Conservation (phyloP, 208 protist genomes). For the Endotrypanum monterogeii region DNA sequence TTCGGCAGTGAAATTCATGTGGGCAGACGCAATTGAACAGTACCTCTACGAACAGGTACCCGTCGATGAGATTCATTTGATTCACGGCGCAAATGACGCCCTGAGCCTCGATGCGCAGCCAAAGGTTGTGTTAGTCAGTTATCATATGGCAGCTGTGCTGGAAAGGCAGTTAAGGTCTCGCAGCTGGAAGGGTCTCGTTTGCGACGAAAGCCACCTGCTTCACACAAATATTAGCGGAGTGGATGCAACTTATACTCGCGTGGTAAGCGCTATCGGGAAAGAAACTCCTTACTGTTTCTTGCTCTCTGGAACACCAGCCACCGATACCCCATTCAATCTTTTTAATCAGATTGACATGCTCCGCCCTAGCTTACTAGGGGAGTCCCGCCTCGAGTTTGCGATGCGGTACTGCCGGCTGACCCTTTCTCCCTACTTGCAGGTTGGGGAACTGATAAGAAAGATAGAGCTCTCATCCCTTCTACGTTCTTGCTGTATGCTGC, state of each 20-base stretch:
- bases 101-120: conserved; percentile 34
- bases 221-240: conserved; percentile 61
- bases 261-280: conserved; percentile 44
- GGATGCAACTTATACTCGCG: conserved; percentile 73
- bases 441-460: conserved; percentile 44
- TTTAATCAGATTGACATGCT: conserved; percentile 80
- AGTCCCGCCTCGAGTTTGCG: conserved; percentile 66
- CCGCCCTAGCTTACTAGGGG: conserved; percentile 53
- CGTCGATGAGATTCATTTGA: conserved; percentile 72
- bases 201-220: conserved; percentile 84
- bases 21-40: conserved; percentile 81
- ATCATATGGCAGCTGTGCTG: conserved; percentile 77
- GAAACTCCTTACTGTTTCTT: conserved; percentile 59
- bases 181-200: conserved; percentile 58
- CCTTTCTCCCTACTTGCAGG: conserved; percentile 57
- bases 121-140: conserved; percentile 80
- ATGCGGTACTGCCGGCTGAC: conserved; percentile 63
- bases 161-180: conserved; percentile 35
- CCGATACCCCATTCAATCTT: conserved; percentile 71
- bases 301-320: conserved; percentile 70
- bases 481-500: conserved; percentile 52
- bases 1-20: conserved; percentile 75
- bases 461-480: conserved; percentile 59
- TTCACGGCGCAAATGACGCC: conserved; percentile 66
- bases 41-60: conserved; percentile 65